Percentiles rank a stretch among this genome's conserved stretches.
Evolutionary conservation across 768 basidiomycete species (phyloP).

Genomic region (Tulasnella sp.): DNA sequence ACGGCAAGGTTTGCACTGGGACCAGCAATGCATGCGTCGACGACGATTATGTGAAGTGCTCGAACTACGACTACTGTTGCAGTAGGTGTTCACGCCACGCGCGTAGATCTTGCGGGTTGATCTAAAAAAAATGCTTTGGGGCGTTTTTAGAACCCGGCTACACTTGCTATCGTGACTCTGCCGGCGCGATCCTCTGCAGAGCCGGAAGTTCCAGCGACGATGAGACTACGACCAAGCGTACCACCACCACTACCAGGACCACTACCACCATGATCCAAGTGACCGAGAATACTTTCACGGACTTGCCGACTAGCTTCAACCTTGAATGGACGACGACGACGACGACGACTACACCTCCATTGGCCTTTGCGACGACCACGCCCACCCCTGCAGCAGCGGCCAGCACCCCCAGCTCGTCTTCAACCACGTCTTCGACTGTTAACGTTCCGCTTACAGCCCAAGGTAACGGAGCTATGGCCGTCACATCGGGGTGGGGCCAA

Average conservation of each 20-base stretch:
- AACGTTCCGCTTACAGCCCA: not conserved
- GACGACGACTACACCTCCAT: not conserved
- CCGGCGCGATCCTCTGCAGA: not conserved
- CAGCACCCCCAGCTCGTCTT: not conserved
- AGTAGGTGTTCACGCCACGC: not conserved
- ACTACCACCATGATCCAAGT: too few species aligned
- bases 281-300: too few species aligned
- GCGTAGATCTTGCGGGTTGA: not conserved
- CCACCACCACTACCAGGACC: not conserved
- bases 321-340: too few species aligned
- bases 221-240: not conserved
- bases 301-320: too few species aligned
- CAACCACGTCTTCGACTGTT: not conserved
- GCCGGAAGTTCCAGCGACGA: not conserved
- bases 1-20: constrained; percentile 4
- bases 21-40: not conserved
- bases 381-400: not conserved
- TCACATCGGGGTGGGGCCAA: too few species aligned
- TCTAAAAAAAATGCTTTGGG: too few species aligned
- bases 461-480: not conserved
- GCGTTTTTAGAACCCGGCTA: not conserved
- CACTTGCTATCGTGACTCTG: not conserved
- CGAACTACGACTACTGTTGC: constrained; percentile 17
- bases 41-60: not conserved
- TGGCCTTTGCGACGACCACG: not conserved